Base-by-base conservation (phyloP, 2,329 filamentous ascomycete genomes). In the Fusarium illudens region DNA sequence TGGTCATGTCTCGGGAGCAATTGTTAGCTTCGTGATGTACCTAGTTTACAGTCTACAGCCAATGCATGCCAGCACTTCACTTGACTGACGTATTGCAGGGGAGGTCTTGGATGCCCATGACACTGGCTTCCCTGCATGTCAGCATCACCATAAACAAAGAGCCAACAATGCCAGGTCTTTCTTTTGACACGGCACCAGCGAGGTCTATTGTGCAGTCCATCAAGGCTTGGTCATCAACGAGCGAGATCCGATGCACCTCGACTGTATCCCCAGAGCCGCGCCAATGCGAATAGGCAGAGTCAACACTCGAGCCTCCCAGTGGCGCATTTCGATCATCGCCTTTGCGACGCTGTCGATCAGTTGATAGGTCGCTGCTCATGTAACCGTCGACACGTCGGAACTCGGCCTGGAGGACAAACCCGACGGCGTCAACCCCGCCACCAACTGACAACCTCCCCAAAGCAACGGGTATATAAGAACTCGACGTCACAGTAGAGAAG, bases 281-380 rank as follows among this genome's bases (percentile, higher is more conserved):
- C 55, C 55, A 58, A 51, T 49, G 11, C 17, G 2, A 20, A 46
- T 22, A 33, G 7, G 12, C 17, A 13, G 5, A 17, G 33, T 15
- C 55, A 52, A 46, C 19, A n/a, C 22, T 29, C 30, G 4, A n/a
- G 3, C 25, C n/a, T 22, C 36, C 17, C 13, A 44, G 36, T 44
- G 55, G 49, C 36, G 46, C 27, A 53, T 15, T 36, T 22, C n/a
- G 27, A 59, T 33, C 29, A 33, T 46, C 33, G 36, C 34, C 12
- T 39, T 15, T 54, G 33, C 29, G 15, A 13, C 27, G 7, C 17
- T 17, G 20, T 34, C 17, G 10, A 55, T 17, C 13, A 34, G n/a
- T 39, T 55, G 57, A 60, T 60, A 60, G 37, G 57, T 33, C 25
- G 15, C 17, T 30, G 22, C 6, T 25, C 37, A 60, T 60, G 57